Percentiles rank a stretch among this genome's conserved stretches.
phyloP scores from a whole-genome alignment of 345 rosid species.

The Euphorbia peplus region DNA sequence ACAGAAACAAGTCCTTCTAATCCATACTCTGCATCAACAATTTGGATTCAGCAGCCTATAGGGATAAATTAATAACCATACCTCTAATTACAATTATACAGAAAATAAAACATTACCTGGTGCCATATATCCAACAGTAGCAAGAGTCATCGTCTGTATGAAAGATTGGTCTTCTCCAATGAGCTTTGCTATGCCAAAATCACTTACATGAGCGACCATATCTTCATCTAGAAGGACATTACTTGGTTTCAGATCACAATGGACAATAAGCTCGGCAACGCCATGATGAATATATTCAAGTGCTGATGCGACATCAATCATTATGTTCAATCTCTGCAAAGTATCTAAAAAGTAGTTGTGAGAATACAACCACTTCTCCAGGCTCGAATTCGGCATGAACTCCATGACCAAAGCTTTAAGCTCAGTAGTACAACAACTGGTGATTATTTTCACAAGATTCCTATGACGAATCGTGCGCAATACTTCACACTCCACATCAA shows the following conservation, averaged over 20 bases:
- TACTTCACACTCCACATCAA: neutral
- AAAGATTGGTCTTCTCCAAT: too few relatives aligned
- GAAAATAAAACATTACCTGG: too few relatives aligned
- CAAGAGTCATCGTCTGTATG: too few relatives aligned
- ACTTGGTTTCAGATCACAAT: slow-evolving; percentile 1
- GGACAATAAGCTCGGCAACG: neutral
- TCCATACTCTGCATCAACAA: too few relatives aligned
- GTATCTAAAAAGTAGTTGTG: neutral
- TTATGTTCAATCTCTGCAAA: neutral
- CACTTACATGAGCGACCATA: too few relatives aligned
- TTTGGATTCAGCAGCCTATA: too few relatives aligned
- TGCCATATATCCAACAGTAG: too few relatives aligned
- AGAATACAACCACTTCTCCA: neutral
- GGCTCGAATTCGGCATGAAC: neutral
- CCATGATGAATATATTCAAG: neutral
- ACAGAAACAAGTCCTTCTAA: too few relatives aligned
- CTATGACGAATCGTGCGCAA: neutral
- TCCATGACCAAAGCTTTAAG: neutral
- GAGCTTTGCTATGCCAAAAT: too few relatives aligned
- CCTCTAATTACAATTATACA: too few relatives aligned
- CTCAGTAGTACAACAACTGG: neutral
- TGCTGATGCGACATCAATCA: neutral
- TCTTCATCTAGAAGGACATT: neutral
- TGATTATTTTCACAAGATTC: neutral
- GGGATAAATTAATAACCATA: too few relatives aligned